phyloP scores from a whole-genome alignment of 768 basidiomycete species.

The Russula sp. region DNA sequence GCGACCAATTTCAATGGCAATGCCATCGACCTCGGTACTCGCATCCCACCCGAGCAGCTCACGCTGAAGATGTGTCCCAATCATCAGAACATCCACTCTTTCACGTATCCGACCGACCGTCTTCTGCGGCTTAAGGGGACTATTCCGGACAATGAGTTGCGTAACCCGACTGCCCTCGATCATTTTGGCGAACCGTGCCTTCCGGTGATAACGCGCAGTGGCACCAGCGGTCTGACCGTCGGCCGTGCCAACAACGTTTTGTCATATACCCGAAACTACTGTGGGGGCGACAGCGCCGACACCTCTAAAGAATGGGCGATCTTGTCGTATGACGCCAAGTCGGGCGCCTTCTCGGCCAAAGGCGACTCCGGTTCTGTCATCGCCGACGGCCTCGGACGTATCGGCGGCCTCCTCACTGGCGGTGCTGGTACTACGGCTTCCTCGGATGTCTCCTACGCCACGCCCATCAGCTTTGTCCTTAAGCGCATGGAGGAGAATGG shows the following conservation, averaged over 20 bases:
- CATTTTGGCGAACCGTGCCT: background rate
- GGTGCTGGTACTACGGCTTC: background rate
- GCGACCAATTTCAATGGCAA: no score
- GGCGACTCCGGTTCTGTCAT: background rate
- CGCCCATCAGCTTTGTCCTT: background rate
- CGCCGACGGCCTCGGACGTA: background rate
- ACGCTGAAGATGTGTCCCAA: no score
- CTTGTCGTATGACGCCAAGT: background rate
- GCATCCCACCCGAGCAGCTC: no score
- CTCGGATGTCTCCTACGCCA: background rate
- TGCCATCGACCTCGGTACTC: no score
- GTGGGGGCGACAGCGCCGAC: no score
- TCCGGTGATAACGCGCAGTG: background rate
- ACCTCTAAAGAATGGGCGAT: background rate
- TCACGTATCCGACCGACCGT: background rate
- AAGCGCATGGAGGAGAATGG: no score
- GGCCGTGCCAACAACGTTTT: background rate
- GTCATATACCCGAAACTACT: background rate
- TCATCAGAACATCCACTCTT: background rate
- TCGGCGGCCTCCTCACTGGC: background rate
- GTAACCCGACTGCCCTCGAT: background rate
- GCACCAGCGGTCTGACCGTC: background rate
- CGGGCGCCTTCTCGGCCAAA: background rate
- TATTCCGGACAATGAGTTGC: background rate
- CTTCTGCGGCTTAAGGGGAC: background rate